Base-by-base conservation (phyloP, 129 eudicot genomes). In the Tagetes erecta region DNA sequence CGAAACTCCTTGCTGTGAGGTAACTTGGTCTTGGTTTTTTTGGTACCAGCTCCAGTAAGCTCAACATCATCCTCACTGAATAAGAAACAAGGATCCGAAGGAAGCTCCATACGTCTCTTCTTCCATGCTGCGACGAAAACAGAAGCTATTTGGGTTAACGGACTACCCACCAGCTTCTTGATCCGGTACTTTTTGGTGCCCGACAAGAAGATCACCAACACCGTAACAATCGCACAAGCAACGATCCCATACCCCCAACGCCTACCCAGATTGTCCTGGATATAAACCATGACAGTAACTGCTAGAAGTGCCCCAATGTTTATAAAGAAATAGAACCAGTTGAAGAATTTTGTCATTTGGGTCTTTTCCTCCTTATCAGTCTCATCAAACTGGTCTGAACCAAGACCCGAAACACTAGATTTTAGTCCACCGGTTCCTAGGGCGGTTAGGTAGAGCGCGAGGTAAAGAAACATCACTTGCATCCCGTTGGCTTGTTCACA, bases 301-400 rank as follows among this genome's bases (percentile, higher is more conserved):
- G 98, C 98, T 0, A 56, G 59, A 27, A 92, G 86, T 7, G 98
- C 82, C 40, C 98, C 98, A 1, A 92, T 55, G 80, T 85, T 92
- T 36, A 92, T 92, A 75, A 92, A 87, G 86, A 92, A 92, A 67
- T 83, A 92, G 88, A 92, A 92, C 96, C 97, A 92, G 71, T 83
- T 87, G 70, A 92, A 92, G 83, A 92, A 92, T 60, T 80, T 77
- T 0, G 80, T 59, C 98, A 92, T 92, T 69, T 77, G 86, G 67
- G 37, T 55, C 57, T 63, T 83, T 47, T 92, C 98, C 44, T 46
- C 78, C 76, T 82, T 71, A 75, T 92, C 80, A 0, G 89, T 11
- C 5, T 92, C 97, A 45, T 92, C 96, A 63, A 92, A 92, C 42
- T 92, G 97, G 81, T 92, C 97, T 3, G 97, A 89, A 3, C 97